Conservation (phyloP, 345 rosid species). For the Carallia pectinifolia region DNA sequence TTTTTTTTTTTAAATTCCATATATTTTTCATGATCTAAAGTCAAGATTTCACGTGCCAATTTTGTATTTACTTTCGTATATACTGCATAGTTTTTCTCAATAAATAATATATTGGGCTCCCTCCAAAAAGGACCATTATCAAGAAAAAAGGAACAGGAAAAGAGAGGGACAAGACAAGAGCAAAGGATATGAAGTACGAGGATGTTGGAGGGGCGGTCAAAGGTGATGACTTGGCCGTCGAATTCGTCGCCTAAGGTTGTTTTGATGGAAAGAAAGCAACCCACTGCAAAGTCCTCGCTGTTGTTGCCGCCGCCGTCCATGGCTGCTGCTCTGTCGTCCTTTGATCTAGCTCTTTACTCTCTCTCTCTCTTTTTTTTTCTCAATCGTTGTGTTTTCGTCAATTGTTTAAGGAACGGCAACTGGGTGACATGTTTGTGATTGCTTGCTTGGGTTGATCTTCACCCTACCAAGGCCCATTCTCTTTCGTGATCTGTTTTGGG, state of each 20-base stretch:
- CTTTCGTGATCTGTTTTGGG: no score
- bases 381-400: neutral
- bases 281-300: slow-evolving; percentile 74
- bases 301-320: slow-evolving; percentile 29
- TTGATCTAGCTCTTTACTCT: neutral
- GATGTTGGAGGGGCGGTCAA: slow-evolving; percentile 87
- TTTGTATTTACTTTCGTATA: no score
- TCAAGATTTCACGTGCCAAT: no score
- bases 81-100: no score
- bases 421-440: no score
- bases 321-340: slow-evolving; percentile 10
- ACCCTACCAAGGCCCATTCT: no score
- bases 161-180: neutral
- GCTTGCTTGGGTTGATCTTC: no score
- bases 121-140: neutral
- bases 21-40: no score
- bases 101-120: neutral
- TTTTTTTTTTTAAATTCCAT: no score
- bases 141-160: neutral
- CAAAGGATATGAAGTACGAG: slow-evolving; percentile 93
- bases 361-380: neutral
- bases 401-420: no score
- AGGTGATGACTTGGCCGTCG: slow-evolving; percentile 84
- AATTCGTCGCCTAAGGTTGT: slow-evolving; percentile 92
- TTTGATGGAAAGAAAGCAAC: slow-evolving; percentile 79